Evolutionary conservation across 139 green algal species (phyloP), one percentile per base, ranked within the genome.

Genomic region (Picochlorum sp.): DNA sequence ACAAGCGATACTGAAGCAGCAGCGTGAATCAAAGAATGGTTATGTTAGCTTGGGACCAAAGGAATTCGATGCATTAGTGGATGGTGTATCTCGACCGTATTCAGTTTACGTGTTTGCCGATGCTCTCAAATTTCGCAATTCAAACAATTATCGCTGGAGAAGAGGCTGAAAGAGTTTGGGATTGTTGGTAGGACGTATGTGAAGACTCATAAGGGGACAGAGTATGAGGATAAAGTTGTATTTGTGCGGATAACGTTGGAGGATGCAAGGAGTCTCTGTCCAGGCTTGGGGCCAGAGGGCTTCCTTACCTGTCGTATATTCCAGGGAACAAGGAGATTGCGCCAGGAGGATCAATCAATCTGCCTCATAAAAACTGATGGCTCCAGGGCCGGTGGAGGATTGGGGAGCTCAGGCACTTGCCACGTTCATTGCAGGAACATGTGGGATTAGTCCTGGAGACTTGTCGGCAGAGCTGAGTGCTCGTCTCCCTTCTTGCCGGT

Each of bases 241-340:
- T 89, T 90, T 54, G 77, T 72, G 4, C 74, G 84, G 56, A 62
- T 88, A 13, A 66, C 79, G 54, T 82, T 85, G 41, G 62, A 75
- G 23, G 38, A 56, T 5, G 62, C 45, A 28, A 72, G 54, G 64
- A 74, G 4, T 54, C 69, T 34, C 73, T 78, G 56, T 66, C 59
- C 30, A 69, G 81, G 32, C 63, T 92, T 57, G 72, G 73, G 34
- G 69, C 84, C 2, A 72, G 80, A 21, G 49, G 69, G 2, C 76
- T 92, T 45, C 85, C 85, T 5, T 83, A 67, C 49, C 18, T 88
- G 18, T 73, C 81, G 11, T 70, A 68, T 23, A 65, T 90, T 28
- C 32, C 68, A 0, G 67, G 77, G 3, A 30, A 28, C 7, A 28
- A 71, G 61, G 45, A 55, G 50, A 54, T 87, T 21, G 57, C 28